Conservation (phyloP, 176 grass and related monocot genomes). For the Rhynchospora tenuis region DNA sequence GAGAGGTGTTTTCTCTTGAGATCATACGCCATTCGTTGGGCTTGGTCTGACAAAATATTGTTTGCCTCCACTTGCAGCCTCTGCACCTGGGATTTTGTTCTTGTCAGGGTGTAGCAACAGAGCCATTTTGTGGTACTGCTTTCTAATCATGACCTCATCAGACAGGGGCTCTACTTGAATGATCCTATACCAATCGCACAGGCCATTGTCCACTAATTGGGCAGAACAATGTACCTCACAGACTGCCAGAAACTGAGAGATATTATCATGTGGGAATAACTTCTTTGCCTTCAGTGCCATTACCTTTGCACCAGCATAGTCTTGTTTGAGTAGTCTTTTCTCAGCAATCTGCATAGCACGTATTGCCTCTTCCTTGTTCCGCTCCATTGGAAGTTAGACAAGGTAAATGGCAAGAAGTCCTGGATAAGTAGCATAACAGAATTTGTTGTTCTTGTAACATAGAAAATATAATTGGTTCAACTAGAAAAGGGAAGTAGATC, state of each 20-base stretch:
- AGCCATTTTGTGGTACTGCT: constrained; percentile 78
- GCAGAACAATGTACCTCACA: constrained; percentile 77
- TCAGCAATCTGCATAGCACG: constrained; percentile 63
- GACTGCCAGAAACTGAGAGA: constrained; percentile 58
- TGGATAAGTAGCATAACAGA: not conserved
- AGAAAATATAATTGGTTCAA: not conserved
- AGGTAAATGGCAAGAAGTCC: not conserved
- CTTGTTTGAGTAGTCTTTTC: constrained; percentile 52
- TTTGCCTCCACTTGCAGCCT: constrained; percentile 76
- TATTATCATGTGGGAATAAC: constrained; percentile 68
- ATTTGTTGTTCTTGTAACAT: not conserved
- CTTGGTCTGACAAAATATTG: constrained; percentile 47
- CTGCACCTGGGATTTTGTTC: constrained; percentile 76
- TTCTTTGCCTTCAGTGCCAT: constrained; percentile 59
- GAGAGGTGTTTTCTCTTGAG: constrained; percentile 34
- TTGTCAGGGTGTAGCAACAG: constrained; percentile 92
- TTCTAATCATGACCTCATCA: constrained; percentile 58
- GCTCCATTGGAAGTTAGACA: constrained; percentile 16
- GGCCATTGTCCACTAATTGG: constrained; percentile 38
- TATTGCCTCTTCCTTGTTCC: constrained; percentile 74
- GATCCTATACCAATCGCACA: constrained; percentile 62
- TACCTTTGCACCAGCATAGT: constrained; percentile 61
- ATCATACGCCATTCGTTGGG: constrained; percentile 48
- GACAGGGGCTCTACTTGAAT: constrained; percentile 64
- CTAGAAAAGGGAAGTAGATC: not conserved